phyloP scores from a whole-genome alignment of 169 alveolate species.

The Eimeria brunetti region DNA sequence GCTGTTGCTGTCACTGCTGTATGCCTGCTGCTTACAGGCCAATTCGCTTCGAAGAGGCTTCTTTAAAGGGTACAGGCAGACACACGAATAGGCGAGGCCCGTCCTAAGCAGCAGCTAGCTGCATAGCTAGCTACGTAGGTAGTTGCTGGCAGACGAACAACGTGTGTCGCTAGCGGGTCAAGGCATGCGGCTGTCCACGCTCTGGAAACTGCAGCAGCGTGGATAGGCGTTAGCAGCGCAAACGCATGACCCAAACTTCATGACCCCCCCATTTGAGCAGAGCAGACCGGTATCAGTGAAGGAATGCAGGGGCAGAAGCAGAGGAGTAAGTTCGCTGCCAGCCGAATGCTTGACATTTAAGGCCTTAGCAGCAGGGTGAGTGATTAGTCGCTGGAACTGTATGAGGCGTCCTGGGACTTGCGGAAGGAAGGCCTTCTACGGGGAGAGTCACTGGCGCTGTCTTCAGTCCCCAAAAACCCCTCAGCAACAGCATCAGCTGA shows the following conservation, averaged over 20 bases:
- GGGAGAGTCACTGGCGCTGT: conserved; percentile 45
- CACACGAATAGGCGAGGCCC: neutral
- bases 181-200: neutral
- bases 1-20: neutral
- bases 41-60: neutral
- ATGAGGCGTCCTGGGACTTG: neutral
- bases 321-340: neutral
- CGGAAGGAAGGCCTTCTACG: neutral
- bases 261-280: neutral
- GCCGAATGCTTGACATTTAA: neutral
- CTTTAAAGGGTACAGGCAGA: neutral
- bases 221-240: neutral
- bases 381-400: conserved; percentile 32
- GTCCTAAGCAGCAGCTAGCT: neutral
- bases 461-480: conserved; percentile 5
- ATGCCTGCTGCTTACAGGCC: neutral
- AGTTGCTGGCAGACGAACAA: neutral
- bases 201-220: neutral
- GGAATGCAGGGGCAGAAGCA: neutral
- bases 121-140: neutral
- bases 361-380: neutral
- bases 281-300: neutral
- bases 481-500: conserved; percentile 36
- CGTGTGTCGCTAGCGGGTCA: neutral
- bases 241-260: too few relatives aligned